Evolutionary conservation across 805 yeast species (phyloP), one percentile per base, ranked within the genome.

Genomic region (Blastobotrys terrestris): DNA sequence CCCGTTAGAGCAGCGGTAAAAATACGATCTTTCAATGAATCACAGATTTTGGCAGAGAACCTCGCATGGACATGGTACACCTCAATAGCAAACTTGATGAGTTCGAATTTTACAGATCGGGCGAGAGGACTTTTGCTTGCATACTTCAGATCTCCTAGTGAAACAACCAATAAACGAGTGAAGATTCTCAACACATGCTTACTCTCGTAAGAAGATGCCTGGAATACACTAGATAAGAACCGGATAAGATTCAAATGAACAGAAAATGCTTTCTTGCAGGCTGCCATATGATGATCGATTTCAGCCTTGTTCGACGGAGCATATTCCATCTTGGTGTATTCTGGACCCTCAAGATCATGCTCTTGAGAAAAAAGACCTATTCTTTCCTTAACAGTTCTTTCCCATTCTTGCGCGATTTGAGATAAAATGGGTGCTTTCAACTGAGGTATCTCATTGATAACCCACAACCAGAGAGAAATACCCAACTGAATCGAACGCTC

Each of bases 61-160:
- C 74, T 73, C 44, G 66, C 59, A 63, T 86, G 88, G 22, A 77
- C 78, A 15, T 70, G 73, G 55, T 87, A 69, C 2, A 90, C 75
- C 47, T 84, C 85, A 50, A 86, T 70, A 0, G 90, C 80, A 61
- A 89, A 83, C 42, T 76, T 69, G 46, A 89, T 73, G 58, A 92
- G 67, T 64, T 88, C 95, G 63, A 85, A 86, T 54, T 98, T 75
- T 5, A 79, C 74, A 55, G 81, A 66, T 55, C 97, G 76, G 0
- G 97, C 81, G 64, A 82, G 81, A 7, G 97, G 95, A 67, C 92
- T 97, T 48, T 77, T 68, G 60, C 95, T 86, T 2, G 94, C 97
- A 42, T 63, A 59, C 2, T 66, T 60, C 59, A 91, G 72, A 0
- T 91, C 87, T 43, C 77, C 67, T 43, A 73, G 57, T 35, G 71